Base-by-base conservation (phyloP, 257 asterid species). In the Plantago major region DNA sequence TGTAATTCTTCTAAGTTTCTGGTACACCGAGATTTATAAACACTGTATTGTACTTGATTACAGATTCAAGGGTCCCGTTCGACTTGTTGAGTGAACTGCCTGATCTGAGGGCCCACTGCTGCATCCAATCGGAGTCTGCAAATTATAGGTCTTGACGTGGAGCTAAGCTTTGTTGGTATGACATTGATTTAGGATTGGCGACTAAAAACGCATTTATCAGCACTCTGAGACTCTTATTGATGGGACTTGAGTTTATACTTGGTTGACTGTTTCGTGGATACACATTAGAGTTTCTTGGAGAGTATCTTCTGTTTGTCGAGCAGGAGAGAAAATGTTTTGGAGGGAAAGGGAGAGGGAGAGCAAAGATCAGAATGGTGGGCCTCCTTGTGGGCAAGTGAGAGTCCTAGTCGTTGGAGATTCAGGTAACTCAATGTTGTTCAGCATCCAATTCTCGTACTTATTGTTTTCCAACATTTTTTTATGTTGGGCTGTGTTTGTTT, bases 371-470 rank as follows among this genome's bases (percentile, higher is more conserved):
- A 83, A 81, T 76, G 91, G 89, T 14, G 96, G 95, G 17, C 99
- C 96, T 61, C 97, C 88, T 53, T 81, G 87, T 73, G 97, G 99
- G 62, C 95, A 89, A 82, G 94, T 92, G 72, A 71, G 99, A 68
- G 99, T 92, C 58, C 85, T 89, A 46, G 80, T 89, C 76, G 93
- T 89, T 65, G 97, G 97, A 49, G 99, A 92, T 62, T 86, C 96
- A 73, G 99, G 99, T 92, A 77, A 64, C 61, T 71, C 16, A 46
- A 16, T 46, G 22, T 58, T 54, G 15, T 55, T 64, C 15, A 10
- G 19, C 15, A 26, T 9, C 4, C 49, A n/a, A 26, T 55, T 12
- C 54, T 46, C 17, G 14, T 0, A 16, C 50, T 9, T 14, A 49
- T 12, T 18, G 65, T 8, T 17, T 42, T 26, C 13, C 2, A 9